Conservation (phyloP, 140 eudicot genomes). For the Flaveria floridana region DNA sequence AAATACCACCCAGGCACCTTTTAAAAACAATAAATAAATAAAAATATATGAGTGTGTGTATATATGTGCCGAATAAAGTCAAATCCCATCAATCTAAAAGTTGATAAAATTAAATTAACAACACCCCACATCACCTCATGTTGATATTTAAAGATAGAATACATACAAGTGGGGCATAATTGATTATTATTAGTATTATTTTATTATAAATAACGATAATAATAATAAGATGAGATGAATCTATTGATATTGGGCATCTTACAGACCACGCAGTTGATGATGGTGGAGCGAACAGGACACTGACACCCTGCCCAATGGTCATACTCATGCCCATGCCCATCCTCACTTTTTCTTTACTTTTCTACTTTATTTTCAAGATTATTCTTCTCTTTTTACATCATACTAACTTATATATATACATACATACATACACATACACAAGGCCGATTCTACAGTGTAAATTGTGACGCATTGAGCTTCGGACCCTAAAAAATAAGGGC, state of each 20-base stretch:
- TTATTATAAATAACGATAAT: not conserved
- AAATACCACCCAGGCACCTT: constrained; percentile 21
- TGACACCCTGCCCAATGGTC: constrained; percentile 44
- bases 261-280: constrained; percentile 45
- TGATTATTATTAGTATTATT: not conserved
- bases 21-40: not conserved
- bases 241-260: constrained; percentile 46
- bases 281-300: constrained; percentile 44
- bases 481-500: too few species aligned
- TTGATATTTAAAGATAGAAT: constrained; percentile 1
- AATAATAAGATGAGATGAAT: constrained; percentile 30
- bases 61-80: constrained; percentile 44
- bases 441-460: too few species aligned
- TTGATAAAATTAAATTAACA: constrained; percentile 19
- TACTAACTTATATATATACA: not conserved
- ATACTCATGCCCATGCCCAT: constrained; percentile 22
- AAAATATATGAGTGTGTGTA: not conserved
- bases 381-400: not conserved
- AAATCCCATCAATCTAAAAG: constrained; percentile 38
- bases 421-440: not conserved
- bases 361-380: constrained; percentile 12
- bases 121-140: constrained; percentile 35
- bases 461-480: too few species aligned
- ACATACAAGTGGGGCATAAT: constrained; percentile 36
- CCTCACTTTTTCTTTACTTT: not conserved